These are phyloP conservation scores for Hyphopichia homilentoma DNA, from an alignment of 805 yeast genomes.

Conservation along the genomic window DNA sequence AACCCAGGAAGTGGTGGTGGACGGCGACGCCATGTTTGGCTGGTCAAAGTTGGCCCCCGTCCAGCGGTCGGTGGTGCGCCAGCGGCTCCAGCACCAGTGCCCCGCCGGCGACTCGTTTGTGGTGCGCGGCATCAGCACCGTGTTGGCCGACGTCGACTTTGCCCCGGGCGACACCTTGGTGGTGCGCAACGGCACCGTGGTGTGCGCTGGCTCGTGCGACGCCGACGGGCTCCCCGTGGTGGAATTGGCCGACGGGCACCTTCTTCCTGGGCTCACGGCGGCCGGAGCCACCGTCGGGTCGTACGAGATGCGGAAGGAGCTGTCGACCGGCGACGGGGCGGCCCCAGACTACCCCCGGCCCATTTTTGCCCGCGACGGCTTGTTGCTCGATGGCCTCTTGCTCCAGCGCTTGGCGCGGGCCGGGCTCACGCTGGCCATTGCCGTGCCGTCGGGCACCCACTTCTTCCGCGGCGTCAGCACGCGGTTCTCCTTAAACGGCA, in stretches of 20 bases:
- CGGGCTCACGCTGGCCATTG: slow-evolving; percentile 2
- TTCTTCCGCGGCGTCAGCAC: slow-evolving; percentile 4
- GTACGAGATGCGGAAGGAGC: slow-evolving; percentile 3
- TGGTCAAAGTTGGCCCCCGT: slow-evolving; percentile 1
- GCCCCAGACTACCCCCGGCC: neutral
- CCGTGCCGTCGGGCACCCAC: slow-evolving; percentile 3
- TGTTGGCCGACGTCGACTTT: no score
- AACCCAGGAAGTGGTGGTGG: slow-evolving; percentile 2
- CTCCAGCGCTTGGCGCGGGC: neutral
- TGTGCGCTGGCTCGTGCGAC: no score
- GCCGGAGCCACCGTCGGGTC: slow-evolving; percentile 1
- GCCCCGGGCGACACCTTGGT: no score
- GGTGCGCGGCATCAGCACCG: no score
- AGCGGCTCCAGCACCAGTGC: no score
- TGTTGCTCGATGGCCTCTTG: slow-evolving; percentile 2
- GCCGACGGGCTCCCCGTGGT: no score
- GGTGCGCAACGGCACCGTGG: no score
- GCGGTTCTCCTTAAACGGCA: slow-evolving; percentile 3
- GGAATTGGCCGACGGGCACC: no score
- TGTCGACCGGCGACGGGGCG: slow-evolving; percentile 3
- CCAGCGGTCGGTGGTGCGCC: no score
- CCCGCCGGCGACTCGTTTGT: no score
- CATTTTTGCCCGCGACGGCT: slow-evolving; percentile 4
- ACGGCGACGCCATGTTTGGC: slow-evolving; percentile 3
- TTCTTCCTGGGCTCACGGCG: slow-evolving; percentile 4